phyloP scores from a whole-genome alignment of 257 asterid species.

The Primulina huaijiensis region DNA sequence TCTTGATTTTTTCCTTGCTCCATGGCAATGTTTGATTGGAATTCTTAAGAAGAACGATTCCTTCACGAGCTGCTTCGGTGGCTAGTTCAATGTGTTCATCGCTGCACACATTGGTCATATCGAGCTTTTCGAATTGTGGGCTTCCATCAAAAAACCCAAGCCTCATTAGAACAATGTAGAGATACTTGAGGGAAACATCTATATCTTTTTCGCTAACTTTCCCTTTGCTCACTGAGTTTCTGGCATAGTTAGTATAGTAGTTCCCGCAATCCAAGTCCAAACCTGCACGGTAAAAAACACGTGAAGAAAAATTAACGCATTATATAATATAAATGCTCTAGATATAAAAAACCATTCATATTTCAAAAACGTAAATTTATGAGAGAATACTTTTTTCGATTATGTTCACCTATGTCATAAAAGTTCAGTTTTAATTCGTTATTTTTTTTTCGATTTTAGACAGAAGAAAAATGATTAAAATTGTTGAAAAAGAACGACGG shows the following conservation, averaged over 20 bases:
- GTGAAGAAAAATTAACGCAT: too few species aligned
- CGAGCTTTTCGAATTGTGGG: conserved; percentile 34
- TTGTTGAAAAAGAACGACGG: too few species aligned
- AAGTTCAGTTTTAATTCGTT: too few species aligned
- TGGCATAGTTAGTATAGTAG: conserved; percentile 24
- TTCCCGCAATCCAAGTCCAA: conserved; percentile 52
- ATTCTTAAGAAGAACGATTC: conserved; percentile 53
- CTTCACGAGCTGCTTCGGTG: conserved; percentile 45
- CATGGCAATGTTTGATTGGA: conserved; percentile 33
- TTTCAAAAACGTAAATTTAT: too few species aligned
- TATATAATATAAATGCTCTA: neutral
- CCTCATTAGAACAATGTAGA: conserved; percentile 39
- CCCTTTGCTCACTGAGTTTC: conserved; percentile 36
- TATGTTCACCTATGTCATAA: too few species aligned
- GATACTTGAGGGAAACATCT: conserved; percentile 33
- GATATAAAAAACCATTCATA: too few species aligned
- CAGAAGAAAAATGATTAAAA: too few species aligned
- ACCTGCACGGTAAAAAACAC: conserved; percentile 23
- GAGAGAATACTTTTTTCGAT: too few species aligned
- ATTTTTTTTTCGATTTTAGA: too few species aligned
- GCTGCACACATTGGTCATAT: conserved; percentile 33
- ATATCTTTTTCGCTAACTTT: conserved; percentile 36
- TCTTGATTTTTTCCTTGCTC: neutral
- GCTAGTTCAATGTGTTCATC: conserved; percentile 37
- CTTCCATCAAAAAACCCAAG: conserved; percentile 51